A percentile compares a stretch with the other conserved stretches of the same genome.
Evolutionary conservation across 1,139 yeast species (phyloP).

Genomic region (Candida pseudoviswanathii): DNA sequence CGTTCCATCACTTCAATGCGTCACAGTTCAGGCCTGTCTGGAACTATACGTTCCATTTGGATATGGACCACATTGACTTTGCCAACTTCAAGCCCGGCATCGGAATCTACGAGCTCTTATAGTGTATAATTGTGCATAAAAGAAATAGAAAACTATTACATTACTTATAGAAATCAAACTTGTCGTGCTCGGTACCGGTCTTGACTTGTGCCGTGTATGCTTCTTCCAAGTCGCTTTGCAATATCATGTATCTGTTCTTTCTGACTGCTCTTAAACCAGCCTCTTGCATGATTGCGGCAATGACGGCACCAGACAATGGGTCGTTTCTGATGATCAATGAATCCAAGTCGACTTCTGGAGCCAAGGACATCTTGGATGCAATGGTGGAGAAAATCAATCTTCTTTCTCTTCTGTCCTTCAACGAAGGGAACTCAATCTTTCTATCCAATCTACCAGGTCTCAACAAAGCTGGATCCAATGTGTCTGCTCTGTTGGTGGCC

Average conservation of each 20-base stretch:
- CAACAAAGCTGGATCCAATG: constrained; percentile 93
- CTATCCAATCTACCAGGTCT: constrained; percentile 99
- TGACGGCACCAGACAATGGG: constrained; percentile 95
- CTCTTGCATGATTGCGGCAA: constrained; percentile 99
- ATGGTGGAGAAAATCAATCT: constrained; percentile 93
- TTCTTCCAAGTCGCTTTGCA: constrained; percentile 95
- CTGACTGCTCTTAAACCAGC: constrained; percentile 98
- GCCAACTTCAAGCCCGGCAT: constrained; percentile 61
- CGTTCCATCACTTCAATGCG: constrained; percentile 28
- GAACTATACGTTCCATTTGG: constrained; percentile 54
- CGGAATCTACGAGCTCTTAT: constrained; percentile 48
- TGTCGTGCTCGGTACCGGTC: constrained; percentile 92
- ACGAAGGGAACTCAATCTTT: constrained; percentile 94
- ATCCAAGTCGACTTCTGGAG: constrained; percentile 97
- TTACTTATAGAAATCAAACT: constrained; percentile 94
- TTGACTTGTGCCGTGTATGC: constrained; percentile 97
- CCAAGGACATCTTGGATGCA: constrained; percentile 96
- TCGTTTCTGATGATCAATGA: constrained; percentile 93
- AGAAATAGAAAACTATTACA: background rate
- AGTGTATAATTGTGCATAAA: constrained; percentile 3
- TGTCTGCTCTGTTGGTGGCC: constrained; percentile 99
- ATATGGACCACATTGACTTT: constrained; percentile 69
- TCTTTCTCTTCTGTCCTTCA: constrained; percentile 96
- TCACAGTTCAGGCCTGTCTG: constrained; percentile 35
- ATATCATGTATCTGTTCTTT: constrained; percentile 93